Evolutionary conservation across 177 flowering plant genomes (phyloP).

Genomic region (Telopea speciosissima): DNA sequence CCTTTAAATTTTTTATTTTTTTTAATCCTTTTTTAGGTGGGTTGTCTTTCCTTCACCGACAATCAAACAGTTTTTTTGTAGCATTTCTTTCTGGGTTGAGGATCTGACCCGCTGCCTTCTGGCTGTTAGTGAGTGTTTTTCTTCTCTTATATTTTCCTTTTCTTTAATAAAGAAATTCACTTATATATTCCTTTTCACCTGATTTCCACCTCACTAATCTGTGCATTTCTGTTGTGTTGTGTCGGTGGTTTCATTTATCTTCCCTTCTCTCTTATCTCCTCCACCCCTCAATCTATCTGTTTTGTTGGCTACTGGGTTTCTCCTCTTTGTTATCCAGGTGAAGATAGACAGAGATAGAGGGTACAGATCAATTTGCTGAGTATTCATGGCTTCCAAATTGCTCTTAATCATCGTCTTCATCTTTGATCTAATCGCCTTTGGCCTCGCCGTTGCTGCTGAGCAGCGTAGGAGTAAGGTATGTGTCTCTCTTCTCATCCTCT

Average conservation of each 20-base stretch:
- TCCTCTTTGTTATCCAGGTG: background rate
- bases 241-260: background rate
- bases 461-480: slow-evolving; percentile 65
- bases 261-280: too few species aligned
- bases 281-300: too few species aligned
- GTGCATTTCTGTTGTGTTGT: background rate
- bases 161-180: background rate
- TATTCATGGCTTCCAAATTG: slow-evolving; percentile 52
- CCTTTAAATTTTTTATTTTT: too few species aligned
- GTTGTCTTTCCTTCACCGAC: background rate
- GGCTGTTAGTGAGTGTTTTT: background rate
- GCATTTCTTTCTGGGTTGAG: background rate
- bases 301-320: too few species aligned
- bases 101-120: background rate
- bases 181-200: background rate
- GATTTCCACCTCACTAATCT: background rate
- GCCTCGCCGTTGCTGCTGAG: slow-evolving; percentile 68
- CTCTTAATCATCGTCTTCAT: slow-evolving; percentile 36
- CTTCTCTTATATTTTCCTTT: too few species aligned
- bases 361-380: background rate
- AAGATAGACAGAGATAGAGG: background rate
- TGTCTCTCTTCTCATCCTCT: background rate
- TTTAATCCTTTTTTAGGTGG: too few species aligned
- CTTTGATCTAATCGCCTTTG: slow-evolving; percentile 62
- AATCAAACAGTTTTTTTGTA: too few species aligned